These are phyloP conservation scores for Fistulinella prunicolor DNA, from an alignment of 768 basidiomycete species.

Conservation along the genomic window DNA sequence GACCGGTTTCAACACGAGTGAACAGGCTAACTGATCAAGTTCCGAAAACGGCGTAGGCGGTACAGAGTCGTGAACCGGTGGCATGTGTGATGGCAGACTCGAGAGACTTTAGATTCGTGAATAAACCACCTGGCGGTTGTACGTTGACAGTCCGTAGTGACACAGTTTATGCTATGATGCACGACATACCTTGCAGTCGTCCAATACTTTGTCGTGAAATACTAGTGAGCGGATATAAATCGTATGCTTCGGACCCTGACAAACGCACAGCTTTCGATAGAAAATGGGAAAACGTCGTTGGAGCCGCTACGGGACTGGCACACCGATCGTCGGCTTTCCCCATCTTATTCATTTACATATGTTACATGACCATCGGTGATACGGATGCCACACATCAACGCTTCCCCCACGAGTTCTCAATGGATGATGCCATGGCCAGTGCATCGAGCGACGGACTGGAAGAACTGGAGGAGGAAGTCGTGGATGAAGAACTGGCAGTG, in stretches of 20 bases:
- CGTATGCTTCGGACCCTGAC: too few species aligned
- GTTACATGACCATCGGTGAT: background rate
- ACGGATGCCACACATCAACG: background rate
- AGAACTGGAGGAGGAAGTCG: background rate
- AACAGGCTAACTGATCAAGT: background rate
- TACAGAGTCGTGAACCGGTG: slow-evolving; percentile 2
- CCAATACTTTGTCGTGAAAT: too few species aligned
- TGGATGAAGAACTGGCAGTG: background rate
- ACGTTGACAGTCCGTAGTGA: too few species aligned
- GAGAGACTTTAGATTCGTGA: too few species aligned
- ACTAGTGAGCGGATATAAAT: too few species aligned
- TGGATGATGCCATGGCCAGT: slow-evolving; percentile 17
- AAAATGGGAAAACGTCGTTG: too few species aligned
- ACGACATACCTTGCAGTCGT: too few species aligned
- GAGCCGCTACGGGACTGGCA: too few species aligned
- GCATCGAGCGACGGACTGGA: slow-evolving; percentile 5
- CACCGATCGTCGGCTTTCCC: too few species aligned
- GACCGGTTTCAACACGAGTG: slow-evolving; percentile 1
- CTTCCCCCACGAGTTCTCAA: slow-evolving; percentile 9
- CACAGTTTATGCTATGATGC: too few species aligned
- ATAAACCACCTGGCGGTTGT: too few species aligned
- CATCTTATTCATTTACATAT: background rate
- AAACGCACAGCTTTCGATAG: too few species aligned
- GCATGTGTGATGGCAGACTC: slow-evolving; percentile 7
- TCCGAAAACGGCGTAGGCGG: background rate